phyloP scores from a whole-genome alignment of 2,329 filamentous ascomycete species.

The Colletotrichum eleusines region DNA sequence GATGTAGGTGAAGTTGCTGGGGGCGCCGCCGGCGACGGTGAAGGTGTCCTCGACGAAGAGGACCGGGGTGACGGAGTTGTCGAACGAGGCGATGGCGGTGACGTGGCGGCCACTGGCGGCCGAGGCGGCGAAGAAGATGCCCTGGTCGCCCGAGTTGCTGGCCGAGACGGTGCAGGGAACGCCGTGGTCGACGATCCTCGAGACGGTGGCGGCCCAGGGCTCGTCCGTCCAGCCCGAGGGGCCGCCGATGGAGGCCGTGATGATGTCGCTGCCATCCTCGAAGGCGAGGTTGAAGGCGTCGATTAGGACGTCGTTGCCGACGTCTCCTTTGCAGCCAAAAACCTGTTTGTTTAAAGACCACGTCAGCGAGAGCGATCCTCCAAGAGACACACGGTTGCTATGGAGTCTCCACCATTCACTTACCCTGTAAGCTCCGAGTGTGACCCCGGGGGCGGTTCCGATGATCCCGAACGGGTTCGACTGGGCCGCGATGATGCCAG shows the following conservation, averaged over 20 bases:
- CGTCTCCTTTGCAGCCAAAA: constrained; percentile 65
- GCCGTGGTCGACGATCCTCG: constrained; percentile 65
- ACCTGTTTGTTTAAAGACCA: constrained; percentile 50
- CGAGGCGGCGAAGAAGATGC: constrained; percentile 63
- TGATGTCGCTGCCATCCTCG: constrained; percentile 69
- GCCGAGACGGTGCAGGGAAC: constrained; percentile 66
- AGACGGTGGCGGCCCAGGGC: constrained; percentile 62
- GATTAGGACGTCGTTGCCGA: constrained; percentile 69
- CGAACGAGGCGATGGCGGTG: constrained; percentile 62
- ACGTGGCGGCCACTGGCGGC: constrained; percentile 62
- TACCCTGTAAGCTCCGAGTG: constrained; percentile 64
- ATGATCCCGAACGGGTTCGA: constrained; percentile 65
- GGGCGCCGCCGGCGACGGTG: constrained; percentile 51
- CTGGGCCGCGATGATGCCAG: constrained; percentile 73
- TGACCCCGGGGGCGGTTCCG: constrained; percentile 68
- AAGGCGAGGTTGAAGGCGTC: constrained; percentile 70
- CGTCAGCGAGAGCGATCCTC: too few relatives aligned
- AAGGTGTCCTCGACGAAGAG: constrained; percentile 59
- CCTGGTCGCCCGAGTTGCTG: constrained; percentile 61
- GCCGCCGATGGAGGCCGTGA: constrained; percentile 67
- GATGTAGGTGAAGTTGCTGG: constrained; percentile 57
- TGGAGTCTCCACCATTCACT: too few relatives aligned
- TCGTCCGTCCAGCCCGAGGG: constrained; percentile 65
- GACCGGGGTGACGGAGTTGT: constrained; percentile 59
- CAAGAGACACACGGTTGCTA: too few relatives aligned